A percentile compares a stretch with the other conserved stretches of the same genome.
Conservation (phyloP, 768 basidiomycete species). For the Nevesoporus exiguus region DNA sequence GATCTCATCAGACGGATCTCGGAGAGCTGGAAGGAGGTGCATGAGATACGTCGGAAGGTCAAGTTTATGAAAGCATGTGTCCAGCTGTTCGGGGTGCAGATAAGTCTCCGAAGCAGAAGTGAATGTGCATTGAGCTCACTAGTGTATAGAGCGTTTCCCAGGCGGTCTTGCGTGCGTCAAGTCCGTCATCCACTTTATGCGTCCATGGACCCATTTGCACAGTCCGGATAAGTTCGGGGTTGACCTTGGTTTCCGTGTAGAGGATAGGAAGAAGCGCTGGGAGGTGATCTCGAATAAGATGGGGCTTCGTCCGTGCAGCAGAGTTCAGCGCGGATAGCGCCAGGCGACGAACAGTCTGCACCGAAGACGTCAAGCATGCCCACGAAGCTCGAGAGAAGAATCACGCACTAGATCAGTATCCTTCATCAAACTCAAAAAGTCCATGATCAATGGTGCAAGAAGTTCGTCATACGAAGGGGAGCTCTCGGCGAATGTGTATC, state of each 20-base stretch:
- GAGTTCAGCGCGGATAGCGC: slow-evolving; percentile 91
- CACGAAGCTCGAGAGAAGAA: neutral
- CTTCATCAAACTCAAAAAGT: slow-evolving; percentile 88
- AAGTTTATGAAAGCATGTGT: slow-evolving; percentile 85
- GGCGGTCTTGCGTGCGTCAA: slow-evolving; percentile 94
- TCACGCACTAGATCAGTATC: slow-evolving; percentile 77
- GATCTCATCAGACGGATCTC: slow-evolving; percentile 93
- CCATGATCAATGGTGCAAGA: slow-evolving; percentile 81
- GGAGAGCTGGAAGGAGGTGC: slow-evolving; percentile 76
- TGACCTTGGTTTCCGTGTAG: slow-evolving; percentile 82
- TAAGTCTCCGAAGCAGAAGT: neutral
- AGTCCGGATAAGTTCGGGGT: slow-evolving; percentile 75
- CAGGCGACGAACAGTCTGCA: slow-evolving; percentile 83
- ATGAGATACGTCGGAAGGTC: slow-evolving; percentile 84
- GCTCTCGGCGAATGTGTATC: slow-evolving; percentile 87
- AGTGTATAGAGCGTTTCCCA: slow-evolving; percentile 97
- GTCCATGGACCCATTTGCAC: slow-evolving; percentile 98
- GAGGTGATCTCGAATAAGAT: slow-evolving; percentile 86
- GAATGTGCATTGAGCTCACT: slow-evolving; percentile 42
- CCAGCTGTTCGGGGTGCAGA: slow-evolving; percentile 50
- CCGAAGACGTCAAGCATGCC: neutral
- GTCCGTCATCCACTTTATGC: slow-evolving; percentile 94
- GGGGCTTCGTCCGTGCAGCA: slow-evolving; percentile 91
- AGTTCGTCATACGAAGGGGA: slow-evolving; percentile 85
- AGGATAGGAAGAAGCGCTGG: slow-evolving; percentile 70